A percentile compares a stretch with the other conserved stretches of the same genome.
phyloP scores from a whole-genome alignment of 2,329 filamentous ascomycete species.

The Arthrobotrys conoides region DNA sequence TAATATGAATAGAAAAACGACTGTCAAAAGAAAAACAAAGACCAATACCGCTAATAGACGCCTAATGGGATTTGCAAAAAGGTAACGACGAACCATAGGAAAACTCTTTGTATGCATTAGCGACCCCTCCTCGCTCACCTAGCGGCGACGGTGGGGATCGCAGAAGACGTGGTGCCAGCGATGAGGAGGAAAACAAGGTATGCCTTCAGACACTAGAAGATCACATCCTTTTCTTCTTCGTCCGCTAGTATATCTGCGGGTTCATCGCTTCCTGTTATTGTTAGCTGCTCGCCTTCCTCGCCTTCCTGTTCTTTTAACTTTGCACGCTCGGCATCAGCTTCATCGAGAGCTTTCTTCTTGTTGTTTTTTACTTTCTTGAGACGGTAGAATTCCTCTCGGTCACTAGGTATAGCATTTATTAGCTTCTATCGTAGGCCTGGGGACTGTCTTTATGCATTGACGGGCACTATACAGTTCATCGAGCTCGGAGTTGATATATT shows the following conservation, averaged over 20 bases:
- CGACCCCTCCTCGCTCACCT: background rate
- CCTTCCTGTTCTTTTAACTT: constrained; percentile 74
- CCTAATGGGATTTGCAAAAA: constrained; percentile 36
- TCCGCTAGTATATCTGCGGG: constrained; percentile 62
- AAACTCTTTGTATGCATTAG: background rate
- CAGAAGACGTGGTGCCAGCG: constrained; percentile 33
- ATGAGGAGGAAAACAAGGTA: constrained; percentile 43
- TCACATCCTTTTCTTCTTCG: constrained; percentile 67
- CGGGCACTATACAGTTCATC: constrained; percentile 82
- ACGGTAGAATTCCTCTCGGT: constrained; percentile 97
- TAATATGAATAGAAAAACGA: constrained; percentile 27
- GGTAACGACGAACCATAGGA: constrained; percentile 18
- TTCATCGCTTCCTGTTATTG: constrained; percentile 39
- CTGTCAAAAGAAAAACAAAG: constrained; percentile 9
- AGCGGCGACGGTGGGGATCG: background rate
- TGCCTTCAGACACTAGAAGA: constrained; percentile 62
- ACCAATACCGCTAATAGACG: constrained; percentile 56
- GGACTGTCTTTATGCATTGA: background rate
- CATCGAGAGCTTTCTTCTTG: constrained; percentile 83
- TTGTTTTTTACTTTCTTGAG: constrained; percentile 94
- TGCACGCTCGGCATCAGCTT: constrained; percentile 78
- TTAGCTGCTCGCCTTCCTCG: constrained; percentile 65
- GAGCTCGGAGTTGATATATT: constrained; percentile 93
- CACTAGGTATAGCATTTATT: constrained; percentile 14
- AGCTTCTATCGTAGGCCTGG: background rate